Base-by-base conservation (phyloP, 2,329 filamentous ascomycete species). In the Rutstroemia sp. region DNA sequence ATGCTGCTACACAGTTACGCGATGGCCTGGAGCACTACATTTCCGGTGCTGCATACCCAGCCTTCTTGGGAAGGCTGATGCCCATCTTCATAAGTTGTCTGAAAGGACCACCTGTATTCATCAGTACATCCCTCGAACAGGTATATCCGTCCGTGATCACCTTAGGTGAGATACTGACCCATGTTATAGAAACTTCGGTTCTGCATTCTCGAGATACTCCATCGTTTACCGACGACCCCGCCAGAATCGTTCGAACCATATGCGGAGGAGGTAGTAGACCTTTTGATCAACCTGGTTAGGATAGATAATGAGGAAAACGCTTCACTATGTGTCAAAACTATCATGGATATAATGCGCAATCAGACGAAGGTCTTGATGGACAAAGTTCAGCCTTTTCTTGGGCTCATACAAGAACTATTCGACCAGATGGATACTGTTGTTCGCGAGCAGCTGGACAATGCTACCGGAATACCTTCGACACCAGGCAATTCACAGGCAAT, bases 241-340 rank as follows among this genome's bases (percentile, higher is more conserved):
- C 74, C 83, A 54, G 91, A 96, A 65, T 84, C 84, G 1, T 86
- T 96, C 73, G 92, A 97, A 70, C 88, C 86, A 0, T 95, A 92
- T 71, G 92, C 92, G 41, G 81, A 85, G 62, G 89, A 95, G 69
- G 86, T 95, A 59, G 89, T 96, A 58, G 92, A 96, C 68, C 79
- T 95, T 63, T 79, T 97, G 61, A 92, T 97, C 84, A 81, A 83
- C 54, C 76, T 99, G 57, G 91, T 97, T 58, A 85, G 87, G 64
- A 87, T 84, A 44, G 94, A 99, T 72, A 99, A 99, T 66, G 94
- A 99, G 73, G 94, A 99, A 61, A 99, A 99, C 78, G 94, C 92
- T 2, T 90, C 95, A n/a, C 76, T 99, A 60, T 96, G 92, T 70
- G 90, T 99, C 74, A 99, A 99, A 77, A 95, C 92, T 14, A 90